These are phyloP conservation scores for Phaeosphaeria sp. DNA, from an alignment of 2,329 filamentous ascomycete species.

Conservation along the genomic window DNA sequence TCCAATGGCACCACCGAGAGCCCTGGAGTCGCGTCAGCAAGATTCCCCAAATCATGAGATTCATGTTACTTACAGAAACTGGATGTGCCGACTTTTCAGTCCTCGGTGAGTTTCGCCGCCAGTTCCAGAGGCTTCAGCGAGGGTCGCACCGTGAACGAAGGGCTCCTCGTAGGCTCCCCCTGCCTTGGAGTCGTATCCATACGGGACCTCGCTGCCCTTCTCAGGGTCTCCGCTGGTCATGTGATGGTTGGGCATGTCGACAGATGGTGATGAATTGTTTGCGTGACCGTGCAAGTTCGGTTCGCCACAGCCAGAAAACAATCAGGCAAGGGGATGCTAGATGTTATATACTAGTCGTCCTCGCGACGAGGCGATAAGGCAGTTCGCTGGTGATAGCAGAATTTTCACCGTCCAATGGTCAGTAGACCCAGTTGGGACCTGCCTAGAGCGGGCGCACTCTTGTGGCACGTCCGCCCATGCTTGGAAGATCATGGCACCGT, in stretches of 20 bases:
- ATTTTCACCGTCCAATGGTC: constrained; percentile 14
- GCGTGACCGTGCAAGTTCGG: constrained; percentile 2
- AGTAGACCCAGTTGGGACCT: constrained; percentile 6
- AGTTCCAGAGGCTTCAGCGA: constrained; percentile 34
- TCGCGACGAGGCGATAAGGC: constrained; percentile 2
- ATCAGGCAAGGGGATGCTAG: background rate
- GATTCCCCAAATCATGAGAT: background rate
- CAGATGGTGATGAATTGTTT: background rate
- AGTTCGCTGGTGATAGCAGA: constrained; percentile 12
- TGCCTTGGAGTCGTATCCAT: constrained; percentile 21
- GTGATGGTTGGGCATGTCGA: constrained; percentile 32
- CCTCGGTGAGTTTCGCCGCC: constrained; percentile 45
- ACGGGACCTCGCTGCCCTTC: constrained; percentile 27
- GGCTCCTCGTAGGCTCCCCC: constrained; percentile 27
- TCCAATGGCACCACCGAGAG: constrained; percentile 64
- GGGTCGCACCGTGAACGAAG: constrained; percentile 34
- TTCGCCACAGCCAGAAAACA: background rate
- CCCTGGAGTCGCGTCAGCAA: constrained; percentile 50
- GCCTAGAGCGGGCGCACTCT: constrained; percentile 4
- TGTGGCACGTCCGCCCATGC: background rate
- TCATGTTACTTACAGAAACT: constrained; percentile 37
- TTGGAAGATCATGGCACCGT: constrained; percentile 2
- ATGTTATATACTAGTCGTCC: constrained; percentile 13
- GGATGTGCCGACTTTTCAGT: constrained; percentile 47
- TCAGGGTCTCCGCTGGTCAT: constrained; percentile 26